Evolutionary conservation across 2,329 filamentous ascomycete genomes (phyloP), one percentile per base, ranked within the genome.

Genomic region (Exophiala sp.): DNA sequence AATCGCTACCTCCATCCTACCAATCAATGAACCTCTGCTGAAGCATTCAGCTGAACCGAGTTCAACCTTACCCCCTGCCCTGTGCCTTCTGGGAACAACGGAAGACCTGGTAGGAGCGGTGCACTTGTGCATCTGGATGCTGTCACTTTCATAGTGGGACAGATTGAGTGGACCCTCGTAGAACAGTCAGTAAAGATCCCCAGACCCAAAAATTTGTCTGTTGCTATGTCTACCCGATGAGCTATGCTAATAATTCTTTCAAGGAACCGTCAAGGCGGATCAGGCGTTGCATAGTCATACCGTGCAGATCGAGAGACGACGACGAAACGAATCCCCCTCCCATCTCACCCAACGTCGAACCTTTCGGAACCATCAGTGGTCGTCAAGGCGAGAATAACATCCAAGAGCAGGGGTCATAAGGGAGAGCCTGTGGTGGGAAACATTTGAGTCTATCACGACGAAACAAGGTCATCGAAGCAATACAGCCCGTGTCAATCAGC

Each of bases 161-260:
- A 43, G 32, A 10, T 52, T 34, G 42, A 46, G 55, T 50, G 47
- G 51, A 58, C 38, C 52, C 44, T 44, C 20, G 47, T 52, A 44
- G 47, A 38, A 45, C 21, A 47, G 34, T 47, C 32, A 40, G 16
- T 36, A 52, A 52, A 48, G 36, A 24, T 40, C 14, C 34, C 50
- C 50, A 52, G 44, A 53, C 44, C 35, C 47, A 34, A 52, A 49
- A 52, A 49, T 44, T 48, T 49, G 51, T 43, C 6, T 58, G 55
- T 52, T 52, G 48, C 49, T 52, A 45, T 38, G 44, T 50, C 55
- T 50, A 52, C 49, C 42, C 21, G n/a, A 35, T 42, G 47, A 46
- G 40, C 34, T 40, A 12, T 52, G 51, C 52, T 58, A 41, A 58
- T 35, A 35, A 21, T 32, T 43, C 14, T 35, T 33, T 40, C 41